Evolutionary conservation across 2,329 filamentous ascomycete genomes (phyloP).

Genomic region (Myrmaecium sp.): DNA sequence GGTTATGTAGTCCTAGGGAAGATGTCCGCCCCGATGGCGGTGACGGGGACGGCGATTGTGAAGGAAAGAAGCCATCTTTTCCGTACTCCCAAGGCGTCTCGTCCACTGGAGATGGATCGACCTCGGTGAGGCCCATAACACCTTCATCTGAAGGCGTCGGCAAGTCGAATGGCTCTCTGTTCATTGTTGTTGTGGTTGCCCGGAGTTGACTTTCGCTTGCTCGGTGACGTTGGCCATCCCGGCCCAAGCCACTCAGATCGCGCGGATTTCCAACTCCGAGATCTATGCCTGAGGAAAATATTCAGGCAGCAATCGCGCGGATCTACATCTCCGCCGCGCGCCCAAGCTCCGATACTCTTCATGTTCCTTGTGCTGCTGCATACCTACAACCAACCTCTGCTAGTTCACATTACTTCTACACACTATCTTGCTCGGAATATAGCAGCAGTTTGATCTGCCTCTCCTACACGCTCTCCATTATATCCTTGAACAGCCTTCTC

Average conservation of each 20-base stretch:
- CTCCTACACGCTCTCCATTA: background rate
- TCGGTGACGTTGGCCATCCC: no score
- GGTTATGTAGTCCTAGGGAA: constrained; percentile 43
- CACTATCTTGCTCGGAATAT: background rate
- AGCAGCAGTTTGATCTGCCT: background rate
- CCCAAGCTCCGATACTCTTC: constrained; percentile 7
- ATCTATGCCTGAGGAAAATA: no score
- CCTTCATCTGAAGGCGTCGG: constrained; percentile 10
- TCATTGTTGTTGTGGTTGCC: constrained; percentile 6
- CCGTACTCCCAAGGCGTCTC: constrained; percentile 32
- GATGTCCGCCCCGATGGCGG: constrained; percentile 14
- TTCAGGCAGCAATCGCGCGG: no score
- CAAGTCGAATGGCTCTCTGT: constrained; percentile 5
- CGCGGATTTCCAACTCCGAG: no score
- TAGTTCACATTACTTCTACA: constrained; percentile 5
- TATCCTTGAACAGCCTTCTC: constrained; percentile 7
- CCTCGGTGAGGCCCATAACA: constrained; percentile 57
- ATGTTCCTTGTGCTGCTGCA: background rate
- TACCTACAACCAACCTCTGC: background rate
- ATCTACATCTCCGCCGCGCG: no score
- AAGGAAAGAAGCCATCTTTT: constrained; percentile 29
- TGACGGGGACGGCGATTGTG: constrained; percentile 16
- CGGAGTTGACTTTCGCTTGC: no score
- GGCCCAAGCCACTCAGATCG: no score
- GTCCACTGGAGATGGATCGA: constrained; percentile 71